A percentile compares a stretch with the other conserved stretches of the same genome.
These are phyloP conservation scores for Glycine soja DNA, from an alignment of 306 rosid species.

Conservation along the genomic window DNA sequence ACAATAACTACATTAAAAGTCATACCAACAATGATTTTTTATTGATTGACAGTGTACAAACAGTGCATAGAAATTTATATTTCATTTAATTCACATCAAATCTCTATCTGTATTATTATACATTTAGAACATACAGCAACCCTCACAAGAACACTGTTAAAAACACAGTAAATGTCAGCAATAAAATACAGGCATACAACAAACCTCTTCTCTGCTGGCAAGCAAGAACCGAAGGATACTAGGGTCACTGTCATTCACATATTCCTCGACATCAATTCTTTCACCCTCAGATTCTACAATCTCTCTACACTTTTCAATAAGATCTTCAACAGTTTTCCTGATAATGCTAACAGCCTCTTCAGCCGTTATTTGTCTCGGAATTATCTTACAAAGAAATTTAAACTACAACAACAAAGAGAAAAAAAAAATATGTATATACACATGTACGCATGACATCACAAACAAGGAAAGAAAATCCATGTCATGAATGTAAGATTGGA, in stretches of 20 bases:
- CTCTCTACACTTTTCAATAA: conserved; percentile 83
- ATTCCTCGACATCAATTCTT: conserved; percentile 79
- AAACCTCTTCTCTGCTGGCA: conserved; percentile 93
- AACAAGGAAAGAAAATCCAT: conserved; percentile 3
- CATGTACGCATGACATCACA: conserved; percentile 9
- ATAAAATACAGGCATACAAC: conserved; percentile 36
- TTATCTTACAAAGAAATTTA: conserved; percentile 72
- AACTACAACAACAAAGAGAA: conserved; percentile 59
- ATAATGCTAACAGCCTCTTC: conserved; percentile 77
- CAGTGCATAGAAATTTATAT: too few relatives aligned
- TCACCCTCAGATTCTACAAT: conserved; percentile 95
- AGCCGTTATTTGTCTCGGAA: conserved; percentile 94
- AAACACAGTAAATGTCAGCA: background rate
- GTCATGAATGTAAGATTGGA: conserved; percentile 12
- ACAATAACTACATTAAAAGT: too few relatives aligned
- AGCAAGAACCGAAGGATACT: conserved; percentile 93
- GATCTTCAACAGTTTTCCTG: conserved; percentile 87
- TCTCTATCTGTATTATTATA: too few relatives aligned
- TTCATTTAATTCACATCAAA: too few relatives aligned
- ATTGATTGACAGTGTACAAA: too few relatives aligned
- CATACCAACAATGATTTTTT: too few relatives aligned
- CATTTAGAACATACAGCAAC: too few relatives aligned
- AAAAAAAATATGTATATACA: background rate
- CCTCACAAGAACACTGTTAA: conserved; percentile 21
- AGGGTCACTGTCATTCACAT: conserved; percentile 84